Evolutionary conservation across 1,284 basidiomycete genomes (phyloP), one percentile per base, ranked within the genome.

Genomic region (Heterobasidion irregulare): DNA sequence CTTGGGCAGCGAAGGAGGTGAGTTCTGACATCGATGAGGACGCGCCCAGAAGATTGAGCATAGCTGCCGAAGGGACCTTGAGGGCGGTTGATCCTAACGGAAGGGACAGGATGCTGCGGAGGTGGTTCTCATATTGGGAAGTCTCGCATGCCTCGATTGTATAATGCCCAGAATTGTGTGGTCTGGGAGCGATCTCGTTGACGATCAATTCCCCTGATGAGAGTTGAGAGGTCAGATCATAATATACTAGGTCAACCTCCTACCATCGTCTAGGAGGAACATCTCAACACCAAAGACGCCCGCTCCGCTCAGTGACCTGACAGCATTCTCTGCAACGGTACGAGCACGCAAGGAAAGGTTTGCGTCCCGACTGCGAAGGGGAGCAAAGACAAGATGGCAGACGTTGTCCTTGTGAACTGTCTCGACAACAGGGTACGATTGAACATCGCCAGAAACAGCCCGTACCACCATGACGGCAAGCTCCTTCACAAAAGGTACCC

Each of bases 121-220:
- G 84, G 70, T 99, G 97, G 66, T 98, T 98, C 70, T 96, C 94
- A 74, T 94, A 99, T 73, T 99, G 97, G 12, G 94, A 98, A 2
- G 94, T 92, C 63, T 93, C 80, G 70, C 93, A 97, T 0, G 96
- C 95, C 72, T 98, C 96, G 66, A 99, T 98, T n/a, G 96, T 98
- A 72, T 98, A 98, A 70, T 99, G 97, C 0, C 96, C 96, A 8
- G 94, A 98, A 73, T 99, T 99, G 72, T 99, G 97, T 0, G 97
- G 96, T 19, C 97, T 83, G n/a, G 97, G 97, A 0, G 97, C 97
- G 59, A 99, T 98, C 74, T 99, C 97, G 71, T 99, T 99, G 62
- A 99, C 80, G 57, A 88, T 83, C 2, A 99, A 78, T 0, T 76
- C 71, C 26, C 89, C 93, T 95, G 56, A 16, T 35, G 8, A 12